Evolutionary conservation across 2,329 filamentous ascomycete species (phyloP), one percentile per base, ranked within the genome.

Genomic region (Clonostachys sp.): DNA sequence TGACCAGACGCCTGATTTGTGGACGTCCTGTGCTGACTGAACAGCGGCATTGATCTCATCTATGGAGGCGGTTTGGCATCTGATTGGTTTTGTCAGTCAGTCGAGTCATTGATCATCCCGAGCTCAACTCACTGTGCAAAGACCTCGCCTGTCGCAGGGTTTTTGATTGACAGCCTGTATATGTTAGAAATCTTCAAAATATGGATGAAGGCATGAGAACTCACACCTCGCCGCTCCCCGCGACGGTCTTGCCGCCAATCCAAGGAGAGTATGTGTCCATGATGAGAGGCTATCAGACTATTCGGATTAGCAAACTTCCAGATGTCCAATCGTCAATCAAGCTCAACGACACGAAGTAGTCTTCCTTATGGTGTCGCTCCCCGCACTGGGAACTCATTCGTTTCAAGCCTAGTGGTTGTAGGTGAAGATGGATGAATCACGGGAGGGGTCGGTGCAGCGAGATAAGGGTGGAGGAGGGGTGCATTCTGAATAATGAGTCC

Each of bases 1-100:
- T 4, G 82, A 81, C 88, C 88, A 91, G 34, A 75, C 72, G 10
- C 83, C 77, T 44, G 82, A 74, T 51, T 83, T 80, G 64, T 43
- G 44, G 41, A 39, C 33, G 8, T 14, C n/a, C 12, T 47, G 41
- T 7, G 41, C 45, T 10, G 33, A 13, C 9, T 36, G 14, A 2
- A 47, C 41, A 13, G 45, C 41, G 12, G 24, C 17, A 8, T 47
- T 20, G 34, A 47, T 41, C 8, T 47, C 45, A 14, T 16, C 6
- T 8, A 35, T 34, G 5, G 41, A 43, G n/a, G 45, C 45, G 12
- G 45, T 43, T 12, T 47, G 41, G 17, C 40, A 42, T 33, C 45
- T 47, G 8, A 24, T 8, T 8, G 24, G 24, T 24, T 24, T 24
- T 7, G 7, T 24, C 6, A 24, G 24, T 8, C 24, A 8, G 24